Base-by-base conservation (phyloP, 805 yeast species). In the Saccharomycopsis malanga region DNA sequence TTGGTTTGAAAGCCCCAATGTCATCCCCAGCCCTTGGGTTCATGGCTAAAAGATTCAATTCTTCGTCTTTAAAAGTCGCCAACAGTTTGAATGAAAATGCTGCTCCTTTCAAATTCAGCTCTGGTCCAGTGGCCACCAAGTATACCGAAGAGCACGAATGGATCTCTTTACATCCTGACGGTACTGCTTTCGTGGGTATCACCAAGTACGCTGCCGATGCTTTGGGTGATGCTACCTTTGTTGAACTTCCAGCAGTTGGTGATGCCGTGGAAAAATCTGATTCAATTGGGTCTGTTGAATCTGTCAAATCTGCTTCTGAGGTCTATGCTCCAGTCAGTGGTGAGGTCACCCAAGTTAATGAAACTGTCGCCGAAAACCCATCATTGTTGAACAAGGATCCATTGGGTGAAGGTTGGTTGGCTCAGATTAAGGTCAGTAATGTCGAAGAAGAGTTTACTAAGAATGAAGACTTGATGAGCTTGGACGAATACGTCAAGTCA, bases 171-270 rank as follows among this genome's bases (percentile, higher is more conserved):
- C 94, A 85, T 63, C 76, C 77, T 23, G 96, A 89, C 65, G 86
- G 86, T 52, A 72, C 81, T 37, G 83, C 91, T 1, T 88, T 81
- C 58, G 72, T 91, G 47, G 98, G 98, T 25, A 87, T 93, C 65
- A 88, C 98, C 49, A 79, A 77, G 58, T 89, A 93, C 62, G 98
- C 98, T 17, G 83, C 96, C 20, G 96, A 88, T 60, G 95, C 98
- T 5, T 76, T 93, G 52, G 98, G 98, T 39, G 98, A 93, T 67
- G 94, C 95, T 48, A 94, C 98, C 3, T 93, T 74, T 63, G 83
- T 89, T 50, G 98, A 93, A 67, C 73, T 91, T 57, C 95, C 95
- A 40, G 89, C 82, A 56, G 76, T 74, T 34, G 85, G 81, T 35
- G 74, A 72, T 35, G 69, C 61, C 25, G 71, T 82, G 48, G 79